Percentiles rank a stretch among this genome's conserved stretches.
Evolutionary conservation across 371 early-diverging fungal species (phyloP).

Genomic region (Lichtheimia ornata): DNA sequence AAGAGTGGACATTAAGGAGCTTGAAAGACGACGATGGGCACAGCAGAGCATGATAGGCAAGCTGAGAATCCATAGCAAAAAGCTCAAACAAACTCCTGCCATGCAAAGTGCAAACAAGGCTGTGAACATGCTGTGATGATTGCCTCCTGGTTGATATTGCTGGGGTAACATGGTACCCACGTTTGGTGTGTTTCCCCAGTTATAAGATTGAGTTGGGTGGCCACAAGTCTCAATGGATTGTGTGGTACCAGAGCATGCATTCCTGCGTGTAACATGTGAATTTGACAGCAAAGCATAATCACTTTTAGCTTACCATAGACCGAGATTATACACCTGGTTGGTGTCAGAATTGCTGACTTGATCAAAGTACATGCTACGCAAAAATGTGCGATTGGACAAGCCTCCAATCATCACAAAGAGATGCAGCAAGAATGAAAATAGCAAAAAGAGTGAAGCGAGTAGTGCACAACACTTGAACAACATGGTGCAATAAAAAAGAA

Average conservation of each 20-base stretch:
- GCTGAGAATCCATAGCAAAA: conserved; percentile 38
- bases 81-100: conserved; percentile 30
- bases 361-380: conserved; percentile 26
- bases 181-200: conserved; percentile 40
- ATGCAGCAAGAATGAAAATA: conserved; percentile 36
- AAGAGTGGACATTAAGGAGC: conserved; percentile 27
- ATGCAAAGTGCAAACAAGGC: conserved; percentile 40
- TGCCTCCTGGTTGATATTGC: conserved; percentile 10
- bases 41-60: conserved; percentile 24
- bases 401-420: conserved; percentile 42
- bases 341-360: conserved; percentile 17
- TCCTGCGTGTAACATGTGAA: conserved; percentile 11
- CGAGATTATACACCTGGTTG: conserved; percentile 21
- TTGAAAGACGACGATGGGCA: conserved; percentile 20
- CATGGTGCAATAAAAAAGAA: not conserved
- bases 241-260: conserved; percentile 12
- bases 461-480: conserved; percentile 12
- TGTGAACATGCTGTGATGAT: conserved; percentile 23
- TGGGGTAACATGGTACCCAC: conserved; percentile 18
- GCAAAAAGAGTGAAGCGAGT: conserved; percentile 32
- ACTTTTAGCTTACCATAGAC: conserved; percentile 34
- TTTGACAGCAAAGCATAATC: not conserved
- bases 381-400: conserved; percentile 26
- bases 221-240: conserved; percentile 9
- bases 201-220: conserved; percentile 29